phyloP scores from a whole-genome alignment of 331 rosid genomes.

The Malus hybrid region DNA sequence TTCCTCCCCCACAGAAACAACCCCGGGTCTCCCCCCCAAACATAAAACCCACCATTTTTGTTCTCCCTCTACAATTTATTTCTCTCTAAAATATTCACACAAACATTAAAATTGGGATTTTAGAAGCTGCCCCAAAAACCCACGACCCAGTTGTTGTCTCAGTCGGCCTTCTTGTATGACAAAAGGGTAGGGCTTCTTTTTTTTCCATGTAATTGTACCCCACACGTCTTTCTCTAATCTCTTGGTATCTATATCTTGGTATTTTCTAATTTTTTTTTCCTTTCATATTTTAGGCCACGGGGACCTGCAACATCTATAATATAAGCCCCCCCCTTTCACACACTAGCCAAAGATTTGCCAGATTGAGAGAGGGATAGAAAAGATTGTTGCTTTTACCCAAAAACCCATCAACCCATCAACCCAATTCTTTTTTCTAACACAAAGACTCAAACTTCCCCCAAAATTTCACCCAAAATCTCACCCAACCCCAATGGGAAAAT shows the following conservation, averaged over 20 bases:
- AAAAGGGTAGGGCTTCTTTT: too few relatives aligned
- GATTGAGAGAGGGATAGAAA: background rate
- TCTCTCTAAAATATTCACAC: too few relatives aligned
- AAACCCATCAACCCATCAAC: background rate
- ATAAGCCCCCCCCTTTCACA: background rate
- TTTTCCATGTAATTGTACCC: background rate
- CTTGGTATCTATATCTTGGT: too few relatives aligned
- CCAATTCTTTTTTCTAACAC: background rate
- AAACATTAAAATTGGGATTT: too few relatives aligned
- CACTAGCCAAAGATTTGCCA: conserved; percentile 13
- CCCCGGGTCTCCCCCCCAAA: conserved; percentile 8
- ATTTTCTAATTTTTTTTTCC: background rate
- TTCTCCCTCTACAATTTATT: too few relatives aligned
- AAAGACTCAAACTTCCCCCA: background rate
- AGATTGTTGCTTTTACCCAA: background rate
- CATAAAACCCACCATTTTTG: too few relatives aligned
- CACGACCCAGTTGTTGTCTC: background rate
- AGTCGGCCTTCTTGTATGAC: background rate
- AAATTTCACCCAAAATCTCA: background rate
- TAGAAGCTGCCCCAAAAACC: background rate
- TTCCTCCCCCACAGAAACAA: background rate
- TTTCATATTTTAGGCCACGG: conserved; percentile 1
- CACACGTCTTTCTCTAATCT: background rate
- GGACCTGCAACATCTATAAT: background rate
- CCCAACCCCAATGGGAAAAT: background rate